phyloP scores from a whole-genome alignment of 805 yeast species.

The Novakomyces olei region DNA sequence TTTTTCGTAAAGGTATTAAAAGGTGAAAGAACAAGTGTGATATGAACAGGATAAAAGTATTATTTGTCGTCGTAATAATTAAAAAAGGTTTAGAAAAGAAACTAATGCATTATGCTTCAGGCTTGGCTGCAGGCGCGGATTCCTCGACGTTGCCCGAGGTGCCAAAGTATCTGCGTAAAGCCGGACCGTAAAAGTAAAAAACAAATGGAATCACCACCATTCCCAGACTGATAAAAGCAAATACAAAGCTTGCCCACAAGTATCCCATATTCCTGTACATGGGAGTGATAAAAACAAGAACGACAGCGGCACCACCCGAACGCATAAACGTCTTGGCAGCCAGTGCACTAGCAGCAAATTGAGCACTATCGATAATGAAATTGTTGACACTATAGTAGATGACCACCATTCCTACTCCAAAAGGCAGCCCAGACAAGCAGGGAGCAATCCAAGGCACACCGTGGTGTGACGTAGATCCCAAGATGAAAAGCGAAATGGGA shows the following conservation, averaged over 20 bases:
- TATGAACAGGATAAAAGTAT: no score
- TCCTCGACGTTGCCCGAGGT: no score
- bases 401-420: constrained; percentile 32
- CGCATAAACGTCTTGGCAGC: constrained; percentile 41
- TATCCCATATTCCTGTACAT: constrained; percentile 29
- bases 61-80: no score
- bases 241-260: constrained; percentile 32
- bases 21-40: no score
- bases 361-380: constrained; percentile 61
- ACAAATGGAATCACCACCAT: constrained; percentile 29
- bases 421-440: constrained; percentile 32
- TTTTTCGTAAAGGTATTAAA: no score
- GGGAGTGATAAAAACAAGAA: constrained; percentile 34
- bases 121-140: no score
- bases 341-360: constrained; percentile 31
- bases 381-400: constrained; percentile 52
- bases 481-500: constrained; percentile 31
- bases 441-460: constrained; percentile 30
- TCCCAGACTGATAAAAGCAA: constrained; percentile 29
- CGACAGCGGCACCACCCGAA: constrained; percentile 39
- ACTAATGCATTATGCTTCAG: no score
- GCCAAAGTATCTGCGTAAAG: no score
- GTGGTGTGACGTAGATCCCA: constrained; percentile 36
- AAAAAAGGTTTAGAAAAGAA: no score
- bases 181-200: constrained; percentile 1